Evolutionary conservation across 139 green algal genomes (phyloP).

Genomic region (Micromonas pusilla): DNA sequence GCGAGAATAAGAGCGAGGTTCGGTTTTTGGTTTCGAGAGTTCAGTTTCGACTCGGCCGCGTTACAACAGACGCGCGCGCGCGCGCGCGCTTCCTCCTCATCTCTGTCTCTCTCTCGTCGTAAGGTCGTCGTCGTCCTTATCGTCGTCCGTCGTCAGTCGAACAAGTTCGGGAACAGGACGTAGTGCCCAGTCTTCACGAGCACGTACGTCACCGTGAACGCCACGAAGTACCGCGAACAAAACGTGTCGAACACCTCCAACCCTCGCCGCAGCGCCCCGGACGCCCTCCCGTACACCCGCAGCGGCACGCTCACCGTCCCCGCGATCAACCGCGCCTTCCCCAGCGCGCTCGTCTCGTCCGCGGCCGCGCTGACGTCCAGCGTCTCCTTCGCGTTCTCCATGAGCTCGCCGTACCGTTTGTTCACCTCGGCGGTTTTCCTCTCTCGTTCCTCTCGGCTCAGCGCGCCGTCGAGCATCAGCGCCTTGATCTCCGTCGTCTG

Average conservation of each 20-base stretch:
- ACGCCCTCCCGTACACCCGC: slow-evolving; percentile 25
- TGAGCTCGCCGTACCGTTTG: neutral
- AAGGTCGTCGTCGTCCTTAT: neutral
- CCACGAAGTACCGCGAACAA: slow-evolving; percentile 36
- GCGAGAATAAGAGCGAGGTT: no score
- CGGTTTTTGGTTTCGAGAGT: no score
- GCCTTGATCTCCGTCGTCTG: slow-evolving; percentile 34
- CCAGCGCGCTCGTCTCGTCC: slow-evolving; percentile 14
- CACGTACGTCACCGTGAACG: slow-evolving; percentile 36
- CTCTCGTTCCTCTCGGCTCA: slow-evolving; percentile 4
- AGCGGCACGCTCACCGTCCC: slow-evolving; percentile 15
- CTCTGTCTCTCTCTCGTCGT: neutral
- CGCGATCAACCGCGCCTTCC: slow-evolving; percentile 12
- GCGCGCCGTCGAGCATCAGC: slow-evolving; percentile 13
- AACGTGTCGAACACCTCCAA: slow-evolving; percentile 38
- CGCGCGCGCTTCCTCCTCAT: neutral
- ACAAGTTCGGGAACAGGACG: slow-evolving; percentile 28
- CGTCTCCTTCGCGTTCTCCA: slow-evolving; percentile 6
- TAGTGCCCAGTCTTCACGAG: slow-evolving; percentile 37
- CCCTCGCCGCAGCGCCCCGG: slow-evolving; percentile 11
- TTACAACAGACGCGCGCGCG: no score
- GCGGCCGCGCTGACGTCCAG: neutral
- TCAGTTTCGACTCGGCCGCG: no score
- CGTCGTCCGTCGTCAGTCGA: neutral
- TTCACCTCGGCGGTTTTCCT: slow-evolving; percentile 22